Conservation (phyloP, 371 early-diverging fungal species). For the Mucor lusitanicus region DNA sequence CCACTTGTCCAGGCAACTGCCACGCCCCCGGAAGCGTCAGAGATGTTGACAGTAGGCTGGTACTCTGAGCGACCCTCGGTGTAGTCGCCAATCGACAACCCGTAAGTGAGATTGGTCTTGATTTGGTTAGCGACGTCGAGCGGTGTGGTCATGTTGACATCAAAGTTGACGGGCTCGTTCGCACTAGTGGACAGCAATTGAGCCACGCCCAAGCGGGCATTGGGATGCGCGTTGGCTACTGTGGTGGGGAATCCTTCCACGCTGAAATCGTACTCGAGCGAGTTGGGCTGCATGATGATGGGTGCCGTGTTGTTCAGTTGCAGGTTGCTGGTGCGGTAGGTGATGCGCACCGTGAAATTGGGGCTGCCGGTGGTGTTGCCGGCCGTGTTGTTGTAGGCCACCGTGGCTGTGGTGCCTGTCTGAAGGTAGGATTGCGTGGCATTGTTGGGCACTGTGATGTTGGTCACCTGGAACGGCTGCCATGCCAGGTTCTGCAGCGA, state of each 20-base stretch:
- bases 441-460: constrained; percentile 35
- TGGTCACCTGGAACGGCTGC: constrained; percentile 37
- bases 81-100: constrained; percentile 43
- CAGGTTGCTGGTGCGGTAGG: constrained; percentile 38
- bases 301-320: constrained; percentile 47
- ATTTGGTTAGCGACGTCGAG: constrained; percentile 36
- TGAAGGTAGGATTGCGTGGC: constrained; percentile 30
- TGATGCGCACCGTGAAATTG: constrained; percentile 28
- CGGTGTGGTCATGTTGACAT: constrained; percentile 51
- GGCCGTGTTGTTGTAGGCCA: constrained; percentile 26
- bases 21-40: constrained; percentile 2
- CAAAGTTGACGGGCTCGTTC: constrained; percentile 14
- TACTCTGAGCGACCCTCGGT: constrained; percentile 48
- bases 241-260: constrained; percentile 28
- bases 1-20: not conserved
- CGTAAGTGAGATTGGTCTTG: constrained; percentile 47
- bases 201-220: constrained; percentile 28
- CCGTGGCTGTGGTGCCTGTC: constrained; percentile 29
- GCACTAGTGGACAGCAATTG: constrained; percentile 23
- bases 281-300: constrained; percentile 42
- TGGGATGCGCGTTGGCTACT: constrained; percentile 5
- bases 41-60: constrained; percentile 31
- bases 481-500: constrained; percentile 33
- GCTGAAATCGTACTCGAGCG: constrained; percentile 41
- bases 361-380: not conserved